Conservation (phyloP, 129 eudicot species). For the Lactuca saligna region DNA sequence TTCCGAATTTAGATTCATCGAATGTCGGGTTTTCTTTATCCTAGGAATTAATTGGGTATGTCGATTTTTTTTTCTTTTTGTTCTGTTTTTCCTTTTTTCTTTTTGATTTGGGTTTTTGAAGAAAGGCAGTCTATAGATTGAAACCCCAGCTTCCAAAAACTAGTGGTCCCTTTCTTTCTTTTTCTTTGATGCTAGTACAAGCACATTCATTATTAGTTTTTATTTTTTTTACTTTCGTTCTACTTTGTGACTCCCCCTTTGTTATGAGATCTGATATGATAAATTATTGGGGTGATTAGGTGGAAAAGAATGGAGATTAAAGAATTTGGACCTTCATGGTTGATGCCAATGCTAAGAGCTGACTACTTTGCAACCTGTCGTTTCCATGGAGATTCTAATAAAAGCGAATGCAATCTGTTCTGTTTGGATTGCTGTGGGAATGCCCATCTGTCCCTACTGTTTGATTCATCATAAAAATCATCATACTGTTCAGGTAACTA, state of each 20-base stretch:
- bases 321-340: slow-evolving; percentile 53
- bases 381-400: slow-evolving; percentile 49
- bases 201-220: no score
- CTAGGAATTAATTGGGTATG: no score
- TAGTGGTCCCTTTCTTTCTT: no score
- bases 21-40: no score
- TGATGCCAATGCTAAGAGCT: slow-evolving; percentile 53
- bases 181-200: no score
- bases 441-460: slow-evolving; percentile 58
- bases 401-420: slow-evolving; percentile 54
- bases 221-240: no score
- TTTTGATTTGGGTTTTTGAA: slow-evolving; percentile 17
- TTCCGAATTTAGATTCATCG: no score
- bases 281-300: slow-evolving; percentile 37
- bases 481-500: slow-evolving; percentile 50
- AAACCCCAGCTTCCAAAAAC: background rate
- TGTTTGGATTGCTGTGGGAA: slow-evolving; percentile 54
- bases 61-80: no score
- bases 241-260: no score
- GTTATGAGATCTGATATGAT: background rate
- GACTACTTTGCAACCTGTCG: slow-evolving; percentile 48
- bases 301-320: slow-evolving; percentile 37
- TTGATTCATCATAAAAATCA: slow-evolving; percentile 55
- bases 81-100: background rate
- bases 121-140: slow-evolving; percentile 25